These are phyloP conservation scores for Elongisporangium prolatum DNA, from an alignment of 352 stramenopile genomes.

Conservation along the genomic window DNA sequence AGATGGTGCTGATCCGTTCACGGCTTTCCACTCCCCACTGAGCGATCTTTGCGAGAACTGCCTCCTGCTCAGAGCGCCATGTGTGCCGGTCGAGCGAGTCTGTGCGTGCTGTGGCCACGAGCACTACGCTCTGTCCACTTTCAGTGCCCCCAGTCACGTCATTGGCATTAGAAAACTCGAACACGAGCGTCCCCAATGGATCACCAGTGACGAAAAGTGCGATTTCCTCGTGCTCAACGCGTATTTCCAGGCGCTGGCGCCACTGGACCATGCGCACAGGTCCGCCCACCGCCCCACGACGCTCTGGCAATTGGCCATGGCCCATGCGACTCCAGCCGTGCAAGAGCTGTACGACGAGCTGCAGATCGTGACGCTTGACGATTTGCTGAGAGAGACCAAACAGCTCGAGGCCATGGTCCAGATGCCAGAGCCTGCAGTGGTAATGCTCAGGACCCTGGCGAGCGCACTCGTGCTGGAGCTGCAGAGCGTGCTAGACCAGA, in stretches of 20 bases:
- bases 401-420: slow-evolving; percentile 9
- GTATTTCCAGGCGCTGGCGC: slow-evolving; percentile 45
- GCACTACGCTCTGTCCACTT: slow-evolving; percentile 27
- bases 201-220: slow-evolving; percentile 17
- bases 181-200: slow-evolving; percentile 8
- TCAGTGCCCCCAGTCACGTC: neutral
- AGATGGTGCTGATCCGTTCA: slow-evolving; percentile 17
- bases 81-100: neutral
- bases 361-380: slow-evolving; percentile 26
- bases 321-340: slow-evolving; percentile 21
- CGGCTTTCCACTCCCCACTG: slow-evolving; percentile 38
- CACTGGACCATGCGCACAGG: slow-evolving; percentile 27
- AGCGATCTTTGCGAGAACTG: slow-evolving; percentile 47
- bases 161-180: neutral
- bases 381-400: slow-evolving; percentile 15
- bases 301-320: slow-evolving; percentile 39
- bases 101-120: slow-evolving; percentile 30
- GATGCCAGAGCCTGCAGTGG: neutral
- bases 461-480: neutral
- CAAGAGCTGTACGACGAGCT: slow-evolving; percentile 20
- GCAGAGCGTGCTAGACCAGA: neutral
- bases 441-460: neutral
- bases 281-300: slow-evolving; percentile 9
- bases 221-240: slow-evolving; percentile 48
- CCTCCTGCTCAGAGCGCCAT: slow-evolving; percentile 15